A percentile compares a stretch with the other conserved stretches of the same genome.
Conservation (phyloP, 139 green algal genomes). For the Chlamydomonas schloesseri region DNA sequence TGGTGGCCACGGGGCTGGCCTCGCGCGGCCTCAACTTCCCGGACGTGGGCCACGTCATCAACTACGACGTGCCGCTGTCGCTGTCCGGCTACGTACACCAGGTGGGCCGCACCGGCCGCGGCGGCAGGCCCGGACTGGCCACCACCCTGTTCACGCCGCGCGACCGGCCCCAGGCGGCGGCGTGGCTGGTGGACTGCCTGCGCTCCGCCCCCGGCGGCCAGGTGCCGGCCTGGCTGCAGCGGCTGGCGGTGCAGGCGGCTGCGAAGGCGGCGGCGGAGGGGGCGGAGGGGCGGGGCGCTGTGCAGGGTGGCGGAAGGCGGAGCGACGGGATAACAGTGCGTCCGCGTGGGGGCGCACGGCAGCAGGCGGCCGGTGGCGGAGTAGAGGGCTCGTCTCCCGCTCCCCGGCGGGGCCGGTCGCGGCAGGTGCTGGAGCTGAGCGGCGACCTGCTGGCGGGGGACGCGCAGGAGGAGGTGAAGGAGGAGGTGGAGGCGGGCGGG, state of each 20-base stretch:
- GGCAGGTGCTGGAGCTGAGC: too few relatives aligned
- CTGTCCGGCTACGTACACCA: constrained; percentile 38
- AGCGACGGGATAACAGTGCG: background rate
- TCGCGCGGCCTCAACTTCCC: constrained; percentile 88
- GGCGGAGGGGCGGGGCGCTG: background rate
- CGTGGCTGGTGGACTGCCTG: constrained; percentile 69
- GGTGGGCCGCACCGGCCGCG: constrained; percentile 85
- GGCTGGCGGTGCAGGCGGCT: background rate
- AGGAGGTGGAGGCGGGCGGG: too few relatives aligned
- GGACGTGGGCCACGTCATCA: constrained; percentile 86
- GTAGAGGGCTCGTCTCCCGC: too few relatives aligned
- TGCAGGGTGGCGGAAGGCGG: background rate
- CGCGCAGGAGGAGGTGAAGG: too few relatives aligned
- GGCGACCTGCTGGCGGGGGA: too few relatives aligned
- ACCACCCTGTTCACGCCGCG: constrained; percentile 79
- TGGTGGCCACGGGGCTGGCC: constrained; percentile 90
- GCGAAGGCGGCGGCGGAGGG: background rate
- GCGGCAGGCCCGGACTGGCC: constrained; percentile 72
- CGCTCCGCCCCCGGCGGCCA: constrained; percentile 60
- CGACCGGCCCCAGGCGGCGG: constrained; percentile 61
- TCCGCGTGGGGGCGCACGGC: too few relatives aligned
- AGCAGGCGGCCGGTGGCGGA: too few relatives aligned
- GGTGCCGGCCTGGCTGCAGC: constrained; percentile 54
- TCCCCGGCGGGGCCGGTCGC: too few relatives aligned
- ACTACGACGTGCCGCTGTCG: constrained; percentile 83